Evolutionary conservation across 2,329 filamentous ascomycete genomes (phyloP).

Genomic region (Penicillium sp.): DNA sequence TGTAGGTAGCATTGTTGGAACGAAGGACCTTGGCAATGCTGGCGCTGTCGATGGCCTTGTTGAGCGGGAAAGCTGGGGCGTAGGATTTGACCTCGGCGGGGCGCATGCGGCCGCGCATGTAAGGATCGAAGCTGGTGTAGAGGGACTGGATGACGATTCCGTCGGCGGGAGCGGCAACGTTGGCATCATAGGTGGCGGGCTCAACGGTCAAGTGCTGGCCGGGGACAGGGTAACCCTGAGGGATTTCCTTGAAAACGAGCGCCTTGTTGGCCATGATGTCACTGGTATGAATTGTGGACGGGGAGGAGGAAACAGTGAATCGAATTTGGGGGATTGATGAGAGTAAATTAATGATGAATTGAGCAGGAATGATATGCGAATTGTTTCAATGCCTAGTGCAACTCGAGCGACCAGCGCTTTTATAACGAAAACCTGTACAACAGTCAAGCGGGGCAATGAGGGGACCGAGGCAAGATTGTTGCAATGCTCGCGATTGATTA

Average conservation of each 20-base stretch:
- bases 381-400: not conserved
- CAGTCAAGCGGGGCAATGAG: conserved; percentile 24
- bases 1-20: conserved; percentile 64
- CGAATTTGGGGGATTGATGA: not conserved
- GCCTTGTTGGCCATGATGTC: conserved; percentile 64
- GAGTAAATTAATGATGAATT: conserved; percentile 1
- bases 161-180: conserved; percentile 58
- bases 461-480: conserved; percentile 21
- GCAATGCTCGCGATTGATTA: not conserved
- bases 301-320: not conserved
- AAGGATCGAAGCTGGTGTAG: conserved; percentile 80
- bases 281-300: not conserved
- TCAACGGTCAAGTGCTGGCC: conserved; percentile 73
- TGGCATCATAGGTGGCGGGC: conserved; percentile 65
- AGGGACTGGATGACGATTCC: conserved; percentile 70
- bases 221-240: conserved; percentile 65
- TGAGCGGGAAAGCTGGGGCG: conserved; percentile 61
- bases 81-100: conserved; percentile 67
- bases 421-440: conserved; percentile 13
- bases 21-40: conserved; percentile 70
- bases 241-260: conserved; percentile 71
- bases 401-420: conserved; percentile 7
- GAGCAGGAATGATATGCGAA: not conserved
- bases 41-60: conserved; percentile 65
- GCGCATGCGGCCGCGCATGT: conserved; percentile 80